Evolutionary conservation across 306 rosid species (phyloP).

Genomic region (Trifolium repens): DNA sequence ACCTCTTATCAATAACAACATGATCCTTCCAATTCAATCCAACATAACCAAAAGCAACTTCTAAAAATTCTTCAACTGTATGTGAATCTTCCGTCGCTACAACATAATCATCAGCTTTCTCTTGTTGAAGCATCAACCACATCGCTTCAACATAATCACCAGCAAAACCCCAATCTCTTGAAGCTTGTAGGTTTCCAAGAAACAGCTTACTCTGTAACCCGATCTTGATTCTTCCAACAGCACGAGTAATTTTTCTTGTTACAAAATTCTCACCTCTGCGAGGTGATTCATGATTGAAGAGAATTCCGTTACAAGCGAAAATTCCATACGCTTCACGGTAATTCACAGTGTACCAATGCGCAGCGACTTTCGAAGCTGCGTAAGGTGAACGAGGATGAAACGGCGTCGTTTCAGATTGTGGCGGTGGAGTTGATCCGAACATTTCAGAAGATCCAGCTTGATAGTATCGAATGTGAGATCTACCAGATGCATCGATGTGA

Average conservation of each 20-base stretch:
- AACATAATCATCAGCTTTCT: conserved; percentile 88
- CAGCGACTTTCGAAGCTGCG: conserved; percentile 92
- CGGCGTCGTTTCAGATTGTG: conserved; percentile 82
- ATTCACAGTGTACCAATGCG: conserved; percentile 99
- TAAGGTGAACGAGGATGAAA: conserved; percentile 97
- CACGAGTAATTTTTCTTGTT: conserved; percentile 91
- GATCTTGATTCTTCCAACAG: conserved; percentile 91
- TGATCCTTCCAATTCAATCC: conserved; percentile 90
- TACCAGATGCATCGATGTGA: conserved; percentile 76
- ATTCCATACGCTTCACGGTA: conserved; percentile 95
- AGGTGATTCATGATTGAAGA: conserved; percentile 93
- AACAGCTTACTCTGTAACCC: conserved; percentile 90
- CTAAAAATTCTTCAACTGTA: conserved; percentile 90
- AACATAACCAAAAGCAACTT: conserved; percentile 82
- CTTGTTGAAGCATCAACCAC: conserved; percentile 99
- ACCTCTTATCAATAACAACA: conserved; percentile 85
- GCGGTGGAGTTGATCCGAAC: conserved; percentile 94
- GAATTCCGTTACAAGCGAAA: conserved; percentile 88
- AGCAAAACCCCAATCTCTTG: conserved; percentile 98
- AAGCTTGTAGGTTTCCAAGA: conserved; percentile 80
- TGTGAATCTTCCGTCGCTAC: conserved; percentile 97
- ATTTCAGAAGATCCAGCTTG: conserved; percentile 99
- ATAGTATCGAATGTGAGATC: conserved; percentile 75
- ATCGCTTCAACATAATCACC: conserved; percentile 97
- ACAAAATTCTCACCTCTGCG: conserved; percentile 94